Evolutionary conservation across 306 rosid species (phyloP), one percentile per base, ranked within the genome.

Genomic region (Canavalia gladiata): DNA sequence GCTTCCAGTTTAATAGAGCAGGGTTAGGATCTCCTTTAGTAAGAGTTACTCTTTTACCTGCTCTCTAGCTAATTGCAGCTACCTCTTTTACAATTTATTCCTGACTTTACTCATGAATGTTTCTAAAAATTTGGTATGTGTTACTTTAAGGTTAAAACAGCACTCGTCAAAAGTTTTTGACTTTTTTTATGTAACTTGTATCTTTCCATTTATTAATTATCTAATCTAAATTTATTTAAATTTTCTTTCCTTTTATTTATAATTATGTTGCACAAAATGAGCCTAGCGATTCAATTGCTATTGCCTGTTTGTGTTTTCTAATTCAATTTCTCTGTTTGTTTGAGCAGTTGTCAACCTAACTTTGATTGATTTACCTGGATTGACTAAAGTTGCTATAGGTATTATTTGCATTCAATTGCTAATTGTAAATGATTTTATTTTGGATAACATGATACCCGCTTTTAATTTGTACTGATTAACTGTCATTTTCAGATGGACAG

Each of bases 301-400:
- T 49, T 18, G 25, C 25, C 25, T 18, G 25, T 18, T 28, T 69
- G 56, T 67, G 8, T 47, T 76, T 85, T 37, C 76, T 86, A 68
- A 82, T 71, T 29, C 72, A 75, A 41, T 72, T 74, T 77, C 28
- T 52, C 2, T 51, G 25, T 58, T 74, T 46, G 25, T 84, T 62
- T 87, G 84, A 31, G 87, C 95, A 95, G 99, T 95, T 88, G 99
- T 95, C 88, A 95, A 95, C 95, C 89, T 95, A 50, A 95, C 99
- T 54, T 90, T 95, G 60, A 77, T 95, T 74, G 99, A 95, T 88
- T 88, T 95, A 45, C 99, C 99, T 45, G 99, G 99, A 78, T 90
- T 95, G 87, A 95, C 99, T 29, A 95, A 95, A 84, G 99, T 95
- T 70, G 99, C 99, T 54, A 52, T 95, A 84, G 99, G 99, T 95